Evolutionary conservation across 2,329 filamentous ascomycete genomes (phyloP), one percentile per base, ranked within the genome.

Genomic region (Diaporthe sp.): DNA sequence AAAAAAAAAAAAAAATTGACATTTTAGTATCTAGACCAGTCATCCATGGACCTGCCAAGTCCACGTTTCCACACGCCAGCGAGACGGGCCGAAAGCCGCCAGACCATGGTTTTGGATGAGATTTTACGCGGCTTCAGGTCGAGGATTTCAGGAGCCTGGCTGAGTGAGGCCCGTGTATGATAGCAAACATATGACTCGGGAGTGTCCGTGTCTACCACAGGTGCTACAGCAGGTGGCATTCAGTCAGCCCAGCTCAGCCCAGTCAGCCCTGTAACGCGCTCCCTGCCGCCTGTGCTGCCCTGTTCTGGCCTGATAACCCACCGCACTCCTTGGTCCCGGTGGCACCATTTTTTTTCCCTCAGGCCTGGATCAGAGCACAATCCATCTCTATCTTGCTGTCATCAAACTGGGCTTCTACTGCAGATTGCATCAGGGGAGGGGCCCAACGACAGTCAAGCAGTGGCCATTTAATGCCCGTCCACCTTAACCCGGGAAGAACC

Each of bases 291-390:
- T n/a, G 55, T n/a, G 28, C 13, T 58, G 55, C 30, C n/a, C 28
- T 54, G 52, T 33, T 42, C 54, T 71, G 68, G 55, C 54, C 52
- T 60, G 68, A 60, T 58, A 38, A 71, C 68, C 68, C 68, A 71
- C 68, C 68, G 54, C 54, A 38, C 28, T 45, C 22, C 25, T 58
- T 25, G 54, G 40, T 17, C 38, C 60, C 7, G 33, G 71, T 73
- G 71, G 71, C 60, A 69, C 71, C 60, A 73, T 73, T 50, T 25
- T 61, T 28, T 2, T 7, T 17, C 58, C 58, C 60, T 73, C 58
- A 58, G 58, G 47, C 42, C 71, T 35, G 38, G 71, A 35, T 55
- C 45, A 42, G 47, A 67, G 50, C 58, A 42, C 22, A 33, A 58
- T 40, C 40, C 60, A 40, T 45, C n/a, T 54, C n/a, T 54, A 54